phyloP scores from a whole-genome alignment of 805 yeast species.

The Candida ulmi region DNA sequence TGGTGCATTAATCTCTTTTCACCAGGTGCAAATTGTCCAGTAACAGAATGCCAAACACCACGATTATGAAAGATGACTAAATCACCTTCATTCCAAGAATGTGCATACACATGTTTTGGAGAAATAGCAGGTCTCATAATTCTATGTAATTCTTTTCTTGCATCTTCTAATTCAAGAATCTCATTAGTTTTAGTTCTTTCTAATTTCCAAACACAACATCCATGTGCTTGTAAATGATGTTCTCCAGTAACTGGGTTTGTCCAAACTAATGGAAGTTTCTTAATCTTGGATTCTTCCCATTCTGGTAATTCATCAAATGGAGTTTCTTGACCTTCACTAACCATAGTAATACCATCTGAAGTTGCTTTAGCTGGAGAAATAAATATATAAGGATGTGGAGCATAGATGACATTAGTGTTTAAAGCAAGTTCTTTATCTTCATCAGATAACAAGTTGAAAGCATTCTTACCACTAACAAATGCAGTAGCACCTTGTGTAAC shows the following conservation, averaged over 20 bases:
- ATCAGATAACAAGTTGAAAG: constrained; percentile 58
- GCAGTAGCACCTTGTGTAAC: constrained; percentile 86
- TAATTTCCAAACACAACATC: constrained; percentile 74
- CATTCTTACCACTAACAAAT: constrained; percentile 78
- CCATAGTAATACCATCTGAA: constrained; percentile 83
- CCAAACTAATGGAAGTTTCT: constrained; percentile 84
- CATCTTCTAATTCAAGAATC: constrained; percentile 58
- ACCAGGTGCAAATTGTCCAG: constrained; percentile 77
- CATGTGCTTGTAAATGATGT: constrained; percentile 83
- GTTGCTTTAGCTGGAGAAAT: constrained; percentile 79
- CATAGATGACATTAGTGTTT: constrained; percentile 76
- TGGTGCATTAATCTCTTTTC: constrained; percentile 89
- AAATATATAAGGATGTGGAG: constrained; percentile 89
- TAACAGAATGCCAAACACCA: constrained; percentile 89
- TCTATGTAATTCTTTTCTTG: constrained; percentile 65
- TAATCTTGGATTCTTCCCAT: constrained; percentile 78
- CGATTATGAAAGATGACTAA: constrained; percentile 81
- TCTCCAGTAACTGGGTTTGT: constrained; percentile 82
- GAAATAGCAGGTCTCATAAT: constrained; percentile 83
- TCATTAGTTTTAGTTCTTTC: constrained; percentile 50
- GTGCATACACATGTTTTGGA: constrained; percentile 71
- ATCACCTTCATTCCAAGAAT: constrained; percentile 80
- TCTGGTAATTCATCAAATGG: constrained; percentile 65
- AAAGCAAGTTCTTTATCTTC: constrained; percentile 74
- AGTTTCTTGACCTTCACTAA: constrained; percentile 68